phyloP scores from a whole-genome alignment of 2,329 filamentous ascomycete species.

The Aspergillus fischeri region DNA sequence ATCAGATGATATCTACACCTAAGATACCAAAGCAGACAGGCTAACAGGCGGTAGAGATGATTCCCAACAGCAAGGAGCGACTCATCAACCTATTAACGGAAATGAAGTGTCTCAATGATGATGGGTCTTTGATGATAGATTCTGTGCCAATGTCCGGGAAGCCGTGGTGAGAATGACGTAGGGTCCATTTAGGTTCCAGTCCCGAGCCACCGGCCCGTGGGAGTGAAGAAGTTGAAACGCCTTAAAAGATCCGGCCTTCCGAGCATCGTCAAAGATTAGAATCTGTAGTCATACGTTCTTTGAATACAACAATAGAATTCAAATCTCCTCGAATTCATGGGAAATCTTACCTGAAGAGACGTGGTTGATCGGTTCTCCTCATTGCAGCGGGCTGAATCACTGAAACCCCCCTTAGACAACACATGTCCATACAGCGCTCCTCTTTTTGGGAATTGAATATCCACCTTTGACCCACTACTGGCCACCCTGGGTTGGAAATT shows the following conservation, averaged over 20 bases:
- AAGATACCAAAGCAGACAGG: background rate
- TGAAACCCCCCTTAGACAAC: conserved; percentile 1
- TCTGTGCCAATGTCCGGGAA: conserved; percentile 5
- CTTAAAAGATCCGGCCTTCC: background rate
- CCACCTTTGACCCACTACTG: conserved; percentile 31
- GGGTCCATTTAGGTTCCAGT: conserved; percentile 10
- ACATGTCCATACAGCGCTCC: conserved; percentile 2
- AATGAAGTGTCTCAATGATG: background rate
- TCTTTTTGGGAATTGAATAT: conserved; percentile 20
- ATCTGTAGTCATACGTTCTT: background rate
- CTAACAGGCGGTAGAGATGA: background rate
- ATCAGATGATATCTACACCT: background rate
- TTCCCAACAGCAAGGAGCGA: background rate
- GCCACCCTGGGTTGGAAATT: conserved; percentile 27
- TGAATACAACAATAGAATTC: conserved; percentile 12
- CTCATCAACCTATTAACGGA: background rate
- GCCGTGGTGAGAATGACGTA: conserved; percentile 22
- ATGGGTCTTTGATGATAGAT: background rate
- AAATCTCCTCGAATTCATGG: background rate
- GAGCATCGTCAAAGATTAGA: conserved; percentile 1
- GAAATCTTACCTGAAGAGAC: background rate
- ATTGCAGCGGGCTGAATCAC: background rate
- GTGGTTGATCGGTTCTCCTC: background rate
- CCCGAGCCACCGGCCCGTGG: conserved; percentile 21
- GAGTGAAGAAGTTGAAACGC: background rate